A percentile compares a stretch with the other conserved stretches of the same genome.
Conservation (phyloP, 495 filamentous ascomycete species). For the Arthonia radiata region DNA sequence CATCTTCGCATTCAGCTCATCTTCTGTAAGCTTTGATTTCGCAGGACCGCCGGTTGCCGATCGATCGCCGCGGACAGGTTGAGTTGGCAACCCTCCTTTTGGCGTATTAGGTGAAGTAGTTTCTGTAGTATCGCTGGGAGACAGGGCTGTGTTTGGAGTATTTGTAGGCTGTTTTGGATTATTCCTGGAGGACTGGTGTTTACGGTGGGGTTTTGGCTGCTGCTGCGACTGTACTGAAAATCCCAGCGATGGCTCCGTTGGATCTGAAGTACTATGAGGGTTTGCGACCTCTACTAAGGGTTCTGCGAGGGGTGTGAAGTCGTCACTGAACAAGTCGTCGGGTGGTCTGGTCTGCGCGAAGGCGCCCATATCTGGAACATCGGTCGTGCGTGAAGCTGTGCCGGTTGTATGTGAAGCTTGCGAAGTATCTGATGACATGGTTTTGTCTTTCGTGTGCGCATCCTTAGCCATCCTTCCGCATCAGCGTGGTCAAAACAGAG, state of each 20-base stretch:
- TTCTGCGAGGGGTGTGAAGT: conserved; percentile 35
- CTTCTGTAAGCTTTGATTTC: conserved; percentile 36
- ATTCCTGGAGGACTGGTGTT: neutral
- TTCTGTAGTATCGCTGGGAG: conserved; percentile 1
- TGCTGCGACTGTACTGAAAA: conserved; percentile 1
- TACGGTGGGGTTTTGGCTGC: conserved; percentile 4
- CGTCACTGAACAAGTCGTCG: conserved; percentile 41
- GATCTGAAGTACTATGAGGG: neutral
- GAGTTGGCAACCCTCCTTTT: conserved; percentile 1
- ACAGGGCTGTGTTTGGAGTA: conserved; percentile 1
- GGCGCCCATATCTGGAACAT: too few species aligned
- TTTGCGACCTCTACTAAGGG: conserved; percentile 9
- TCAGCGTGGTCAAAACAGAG: too few species aligned
- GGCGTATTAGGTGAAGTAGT: conserved; percentile 2
- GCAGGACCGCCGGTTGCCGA: conserved; percentile 39
- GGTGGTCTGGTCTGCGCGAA: conserved; percentile 42
- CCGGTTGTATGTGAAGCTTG: too few species aligned
- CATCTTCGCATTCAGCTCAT: conserved; percentile 34
- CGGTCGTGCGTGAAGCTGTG: too few species aligned
- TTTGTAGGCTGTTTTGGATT: neutral
- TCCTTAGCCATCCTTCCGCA: too few species aligned
- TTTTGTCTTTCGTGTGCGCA: too few species aligned
- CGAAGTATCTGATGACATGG: too few species aligned
- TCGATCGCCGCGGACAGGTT: conserved; percentile 38
- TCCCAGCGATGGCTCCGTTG: too few species aligned